Percentiles rank a stretch among this genome's conserved stretches.
Evolutionary conservation across 2,329 filamentous ascomycete species (phyloP).

Genomic region (Botrytis porri): DNA sequence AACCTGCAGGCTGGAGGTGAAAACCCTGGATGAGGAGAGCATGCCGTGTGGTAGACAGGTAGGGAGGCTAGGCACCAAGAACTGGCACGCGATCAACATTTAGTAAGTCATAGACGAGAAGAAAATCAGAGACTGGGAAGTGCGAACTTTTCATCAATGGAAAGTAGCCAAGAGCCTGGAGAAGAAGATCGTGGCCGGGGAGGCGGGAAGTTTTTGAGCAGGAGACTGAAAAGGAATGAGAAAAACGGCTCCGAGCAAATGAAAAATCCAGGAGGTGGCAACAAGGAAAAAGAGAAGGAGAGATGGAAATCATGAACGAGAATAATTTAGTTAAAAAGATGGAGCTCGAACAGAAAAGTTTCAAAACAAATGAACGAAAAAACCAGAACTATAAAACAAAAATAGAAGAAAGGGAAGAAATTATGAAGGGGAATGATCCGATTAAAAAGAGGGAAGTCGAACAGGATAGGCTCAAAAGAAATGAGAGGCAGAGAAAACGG

Average conservation of each 20-base stretch:
- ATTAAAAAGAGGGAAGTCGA: too few species aligned
- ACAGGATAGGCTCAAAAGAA: not conserved
- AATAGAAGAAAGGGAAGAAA: too few species aligned
- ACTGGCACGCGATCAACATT: not conserved
- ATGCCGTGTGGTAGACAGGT: not conserved
- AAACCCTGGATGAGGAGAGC: not conserved
- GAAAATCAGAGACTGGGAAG: not conserved
- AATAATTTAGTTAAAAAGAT: not conserved
- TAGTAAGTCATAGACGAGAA: not conserved
- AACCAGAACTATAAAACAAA: too few species aligned
- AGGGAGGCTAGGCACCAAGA: not conserved
- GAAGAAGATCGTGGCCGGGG: not conserved
- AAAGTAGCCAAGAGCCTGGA: not conserved
- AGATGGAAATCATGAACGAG: not conserved
- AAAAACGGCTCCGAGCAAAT: not conserved
- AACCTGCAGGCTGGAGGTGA: not conserved
- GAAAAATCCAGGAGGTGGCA: rapidly evolving
- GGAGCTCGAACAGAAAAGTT: not conserved
- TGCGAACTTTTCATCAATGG: not conserved
- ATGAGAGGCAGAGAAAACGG: rapidly evolving
- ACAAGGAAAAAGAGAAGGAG: rapidly evolving
- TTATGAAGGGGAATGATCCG: too few species aligned
- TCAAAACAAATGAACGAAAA: too few species aligned
- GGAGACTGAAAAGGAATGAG: not conserved
- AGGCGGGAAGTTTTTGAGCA: not conserved